Evolutionary conservation across 2,329 filamentous ascomycete species (phyloP), one percentile per base, ranked within the genome.

Genomic region (Aureobasidium namibiae): DNA sequence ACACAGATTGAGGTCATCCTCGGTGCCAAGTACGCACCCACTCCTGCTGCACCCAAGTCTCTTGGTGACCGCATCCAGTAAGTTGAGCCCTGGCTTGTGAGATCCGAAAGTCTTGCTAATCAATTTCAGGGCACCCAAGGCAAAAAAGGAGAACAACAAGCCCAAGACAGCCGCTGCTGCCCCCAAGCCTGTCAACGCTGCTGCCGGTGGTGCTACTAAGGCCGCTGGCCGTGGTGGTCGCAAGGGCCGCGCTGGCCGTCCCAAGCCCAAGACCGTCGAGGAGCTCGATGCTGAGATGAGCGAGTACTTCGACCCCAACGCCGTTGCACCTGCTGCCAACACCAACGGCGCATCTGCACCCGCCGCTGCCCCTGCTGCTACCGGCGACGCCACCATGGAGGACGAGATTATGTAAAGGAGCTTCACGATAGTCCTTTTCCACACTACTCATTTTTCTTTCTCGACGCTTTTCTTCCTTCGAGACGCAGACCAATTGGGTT

Each of bases 241-340:
- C 67, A 81, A 81, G 74, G 78, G 85, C 66, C 87, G 78, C 68
- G 78, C 81, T 64, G 87, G 67, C 80, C 87, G 65, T 76, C 85
- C 69, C 80, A 95, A 84, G 75, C 76, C 80, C 78, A 97, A 97
- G 88, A 95, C 91, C 0, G 85, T 88, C 1, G 92, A 96, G 72
- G 92, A 99, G 77, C 85, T 99, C 26, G 94, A 99, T 73, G 91
- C 90, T 4, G 94, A 99, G 74, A 99, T 99, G 94, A 86, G 85
- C 21, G 94, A 97, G 74, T 99, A 99, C 78, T 97, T 95, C 72
- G 84, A 80, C 56, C 71, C 72, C 31, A 76, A 70, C 50, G 64
- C 66, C 26, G 67, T 67, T 36, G 70, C 68, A 42, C 74, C 72
- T 61, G 76, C 77, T 60, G 70, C 75, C 4, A 72, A 73, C 44